Conservation (phyloP, 2,329 filamentous ascomycete genomes). For the Fusarium chuoi region DNA sequence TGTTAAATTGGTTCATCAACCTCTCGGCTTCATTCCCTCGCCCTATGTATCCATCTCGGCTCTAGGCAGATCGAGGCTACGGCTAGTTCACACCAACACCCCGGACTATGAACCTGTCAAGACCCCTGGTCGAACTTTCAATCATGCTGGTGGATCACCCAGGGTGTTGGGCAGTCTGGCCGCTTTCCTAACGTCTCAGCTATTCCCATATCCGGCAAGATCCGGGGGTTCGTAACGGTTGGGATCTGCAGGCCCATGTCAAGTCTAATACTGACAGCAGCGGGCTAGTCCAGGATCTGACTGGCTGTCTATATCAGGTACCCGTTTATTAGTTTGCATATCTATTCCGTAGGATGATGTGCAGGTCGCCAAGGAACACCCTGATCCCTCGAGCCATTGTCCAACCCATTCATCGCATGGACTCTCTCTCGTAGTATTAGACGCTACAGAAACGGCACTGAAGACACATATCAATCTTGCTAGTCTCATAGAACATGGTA, state of each 20-base stretch:
- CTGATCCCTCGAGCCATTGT: background rate
- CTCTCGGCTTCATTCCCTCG: too few species aligned
- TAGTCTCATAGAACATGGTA: rapidly evolving
- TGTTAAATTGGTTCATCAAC: background rate
- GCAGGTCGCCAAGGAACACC: too few species aligned
- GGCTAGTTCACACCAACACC: background rate
- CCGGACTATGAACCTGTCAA: background rate
- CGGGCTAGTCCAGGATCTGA: background rate
- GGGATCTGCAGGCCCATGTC: background rate
- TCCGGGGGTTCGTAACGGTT: background rate
- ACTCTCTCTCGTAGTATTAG: rapidly evolving
- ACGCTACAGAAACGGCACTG: rapidly evolving
- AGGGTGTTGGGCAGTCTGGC: too few species aligned
- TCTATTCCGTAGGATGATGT: rapidly evolving
- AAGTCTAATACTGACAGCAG: background rate
- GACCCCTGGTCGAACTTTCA: background rate
- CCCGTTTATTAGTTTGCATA: background rate
- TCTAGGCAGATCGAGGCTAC: background rate
- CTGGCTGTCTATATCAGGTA: background rate
- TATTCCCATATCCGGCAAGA: background rate
- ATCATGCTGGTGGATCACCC: too few species aligned
- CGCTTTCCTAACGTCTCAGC: too few species aligned
- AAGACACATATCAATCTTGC: rapidly evolving
- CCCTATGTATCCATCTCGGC: background rate
- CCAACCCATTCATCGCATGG: rapidly evolving